Percentiles rank a stretch among this genome's conserved stretches.
Conservation (phyloP, 1,284 basidiomycete species). For the Cutaneotrichosporon cutaneum region DNA sequence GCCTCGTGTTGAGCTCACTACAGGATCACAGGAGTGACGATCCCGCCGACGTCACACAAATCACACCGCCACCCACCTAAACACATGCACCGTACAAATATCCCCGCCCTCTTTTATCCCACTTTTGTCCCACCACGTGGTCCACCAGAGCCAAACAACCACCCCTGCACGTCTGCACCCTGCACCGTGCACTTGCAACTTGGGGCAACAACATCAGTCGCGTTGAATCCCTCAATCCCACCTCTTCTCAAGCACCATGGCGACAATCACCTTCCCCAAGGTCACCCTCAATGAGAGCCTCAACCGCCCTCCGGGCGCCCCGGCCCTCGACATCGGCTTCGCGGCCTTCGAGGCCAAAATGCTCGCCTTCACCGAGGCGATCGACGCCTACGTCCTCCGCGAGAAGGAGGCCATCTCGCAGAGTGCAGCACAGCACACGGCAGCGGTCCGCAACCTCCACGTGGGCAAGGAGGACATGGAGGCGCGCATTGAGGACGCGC, state of each 20-base stretch:
- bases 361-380: conserved; percentile 43
- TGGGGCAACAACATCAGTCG: neutral
- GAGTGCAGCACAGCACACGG: conserved; percentile 35
- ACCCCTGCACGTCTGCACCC: no score
- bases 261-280: conserved; percentile 19
- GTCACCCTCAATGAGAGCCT: conserved; percentile 15
- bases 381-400: conserved; percentile 41
- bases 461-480: conserved; percentile 44
- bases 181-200: no score
- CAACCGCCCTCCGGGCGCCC: conserved; percentile 6
- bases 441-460: conserved; percentile 34
- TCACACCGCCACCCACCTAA: neutral
- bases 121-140: neutral
- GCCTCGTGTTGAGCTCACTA: no score
- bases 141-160: neutral
- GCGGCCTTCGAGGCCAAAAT: conserved; percentile 40
- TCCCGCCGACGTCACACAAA: neutral
- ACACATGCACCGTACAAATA: neutral
- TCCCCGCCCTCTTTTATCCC: neutral
- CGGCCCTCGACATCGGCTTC: conserved; percentile 41
- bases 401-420: conserved; percentile 44
- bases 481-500: conserved; percentile 42
- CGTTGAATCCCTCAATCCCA: neutral
- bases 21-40: neutral
- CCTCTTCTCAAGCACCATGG: conserved; percentile 1